Percentiles rank a stretch among this genome's conserved stretches.
Evolutionary conservation across 768 basidiomycete genomes (phyloP).

Genomic region (Krasilnikovozyma curviuscula): DNA sequence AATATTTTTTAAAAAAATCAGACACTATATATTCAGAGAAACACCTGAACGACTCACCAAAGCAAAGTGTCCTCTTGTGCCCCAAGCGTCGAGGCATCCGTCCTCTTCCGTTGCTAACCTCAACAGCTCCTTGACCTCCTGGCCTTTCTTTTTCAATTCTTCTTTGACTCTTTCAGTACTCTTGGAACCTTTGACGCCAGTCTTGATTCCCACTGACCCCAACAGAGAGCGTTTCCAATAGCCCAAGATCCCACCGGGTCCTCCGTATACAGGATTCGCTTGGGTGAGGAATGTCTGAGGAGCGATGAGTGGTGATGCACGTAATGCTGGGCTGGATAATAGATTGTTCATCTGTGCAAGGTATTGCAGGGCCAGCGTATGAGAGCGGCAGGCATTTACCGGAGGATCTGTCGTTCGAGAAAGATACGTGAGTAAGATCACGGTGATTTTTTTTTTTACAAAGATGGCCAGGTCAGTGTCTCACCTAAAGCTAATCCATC

Average conservation of each 20-base stretch:
- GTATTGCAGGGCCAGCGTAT: background rate
- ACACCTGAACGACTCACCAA: slow-evolving; percentile 31
- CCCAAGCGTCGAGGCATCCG: slow-evolving; percentile 17
- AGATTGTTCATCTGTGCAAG: background rate
- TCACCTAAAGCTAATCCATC: too few relatives aligned
- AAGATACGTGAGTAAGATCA: too few relatives aligned
- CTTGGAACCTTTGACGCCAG: background rate
- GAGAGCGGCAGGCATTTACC: slow-evolving; percentile 7
- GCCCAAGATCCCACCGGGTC: background rate
- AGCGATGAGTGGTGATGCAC: background rate
- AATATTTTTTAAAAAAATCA: slow-evolving; percentile 18
- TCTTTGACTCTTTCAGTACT: background rate
- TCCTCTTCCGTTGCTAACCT: background rate
- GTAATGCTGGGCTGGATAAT: too few relatives aligned
- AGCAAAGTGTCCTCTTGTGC: slow-evolving; percentile 6
- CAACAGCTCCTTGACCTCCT: background rate
- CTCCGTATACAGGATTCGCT: background rate
- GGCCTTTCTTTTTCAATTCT: background rate
- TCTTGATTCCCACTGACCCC: background rate
- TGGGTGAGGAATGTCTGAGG: background rate
- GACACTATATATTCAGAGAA: slow-evolving; percentile 49
- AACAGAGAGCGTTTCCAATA: background rate
- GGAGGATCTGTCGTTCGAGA: too few relatives aligned
- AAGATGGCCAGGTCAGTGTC: too few relatives aligned
- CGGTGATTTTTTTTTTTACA: too few relatives aligned